Conservation (phyloP, 768 basidiomycete species). For the Suillus spraguei region DNA sequence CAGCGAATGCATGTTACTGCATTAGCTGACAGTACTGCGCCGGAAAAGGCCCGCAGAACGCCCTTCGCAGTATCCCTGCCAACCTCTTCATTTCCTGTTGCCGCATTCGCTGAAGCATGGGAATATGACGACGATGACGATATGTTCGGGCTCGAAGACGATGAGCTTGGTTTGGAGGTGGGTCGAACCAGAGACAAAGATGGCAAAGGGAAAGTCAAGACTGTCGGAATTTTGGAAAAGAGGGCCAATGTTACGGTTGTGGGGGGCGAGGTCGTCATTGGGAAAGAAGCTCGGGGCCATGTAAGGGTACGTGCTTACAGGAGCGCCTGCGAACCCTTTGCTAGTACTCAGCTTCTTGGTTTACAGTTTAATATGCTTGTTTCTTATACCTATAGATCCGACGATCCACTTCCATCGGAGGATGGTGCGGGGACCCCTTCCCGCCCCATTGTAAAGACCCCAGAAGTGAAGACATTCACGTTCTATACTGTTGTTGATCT, state of each 20-base stretch:
- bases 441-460: constrained; percentile 48
- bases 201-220: constrained; percentile 50
- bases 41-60: constrained; percentile 63
- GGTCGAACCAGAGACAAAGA: constrained; percentile 49
- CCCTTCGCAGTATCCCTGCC: constrained; percentile 85
- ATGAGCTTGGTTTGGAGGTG: constrained; percentile 36
- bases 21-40: constrained; percentile 40
- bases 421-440: constrained; percentile 52
- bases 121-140: constrained; percentile 94
- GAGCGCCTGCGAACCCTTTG: not conserved
- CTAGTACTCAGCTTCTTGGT: not conserved
- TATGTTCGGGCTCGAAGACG: constrained; percentile 63
- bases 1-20: constrained; percentile 63
- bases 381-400: constrained; percentile 91
- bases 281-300: constrained; percentile 74
- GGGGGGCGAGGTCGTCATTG: constrained; percentile 85
- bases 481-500: constrained; percentile 88
- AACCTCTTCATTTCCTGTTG: constrained; percentile 74
- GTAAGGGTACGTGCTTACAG: constrained; percentile 62
- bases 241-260: constrained; percentile 89
- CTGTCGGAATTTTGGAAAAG: constrained; percentile 83
- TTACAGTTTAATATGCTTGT: constrained; percentile 91
- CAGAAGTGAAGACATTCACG: constrained; percentile 85
- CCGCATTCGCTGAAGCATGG: constrained; percentile 96
- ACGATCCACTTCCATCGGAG: constrained; percentile 74